Base-by-base conservation (phyloP, 2,329 filamentous ascomycete genomes). In the Teratosphaeria pseudoeucalypti region DNA sequence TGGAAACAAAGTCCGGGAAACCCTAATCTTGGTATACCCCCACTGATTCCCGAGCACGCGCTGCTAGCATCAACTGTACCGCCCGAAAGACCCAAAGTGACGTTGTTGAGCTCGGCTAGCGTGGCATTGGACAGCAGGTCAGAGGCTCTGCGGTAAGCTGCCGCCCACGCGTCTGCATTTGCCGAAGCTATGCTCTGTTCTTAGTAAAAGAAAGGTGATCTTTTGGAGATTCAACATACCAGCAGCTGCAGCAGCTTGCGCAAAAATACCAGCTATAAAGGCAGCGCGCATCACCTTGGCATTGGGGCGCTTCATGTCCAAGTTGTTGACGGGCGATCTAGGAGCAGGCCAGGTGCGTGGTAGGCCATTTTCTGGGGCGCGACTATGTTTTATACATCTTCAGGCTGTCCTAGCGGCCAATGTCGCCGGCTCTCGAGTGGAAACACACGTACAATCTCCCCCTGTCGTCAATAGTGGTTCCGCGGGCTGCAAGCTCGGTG, bases 21-120 rank as follows among this genome's bases (percentile, higher is more conserved):
- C 19, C 71, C 70, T 12, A 76, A 66, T 10, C 73, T 64, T 9
- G 65, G 58, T 16, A 76, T 71, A 14, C 72, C 65, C 9, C 67
- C 68, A n/a, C 73, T 72, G 59, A 72, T 73, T 7, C 74, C 74
- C 10, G 71, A 68, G 49, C 73, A 75, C 52, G 61, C 52, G 1
- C 61, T 62, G 5, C 61, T 60, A 4, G 57, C 57, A 34, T 34
- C 55, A 16, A 43, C 55, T 19, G 53, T 56, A 52, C 56, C 43
- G 26, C 23, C 27, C 11, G 58, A 54, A 47, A 47, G 58, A 11
- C 49, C 74, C 16, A 71, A 69, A 4, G 75, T 73, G 34, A 75
- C 74, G 52, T 70, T 70, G 34, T 73, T 64, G 64, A 76, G 75
- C 32, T 76, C 74, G 19, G n/a, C 14, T n/a, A 32, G 23, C 10